phyloP scores from a whole-genome alignment of 1,284 basidiomycete species.

The Irpex sp. region DNA sequence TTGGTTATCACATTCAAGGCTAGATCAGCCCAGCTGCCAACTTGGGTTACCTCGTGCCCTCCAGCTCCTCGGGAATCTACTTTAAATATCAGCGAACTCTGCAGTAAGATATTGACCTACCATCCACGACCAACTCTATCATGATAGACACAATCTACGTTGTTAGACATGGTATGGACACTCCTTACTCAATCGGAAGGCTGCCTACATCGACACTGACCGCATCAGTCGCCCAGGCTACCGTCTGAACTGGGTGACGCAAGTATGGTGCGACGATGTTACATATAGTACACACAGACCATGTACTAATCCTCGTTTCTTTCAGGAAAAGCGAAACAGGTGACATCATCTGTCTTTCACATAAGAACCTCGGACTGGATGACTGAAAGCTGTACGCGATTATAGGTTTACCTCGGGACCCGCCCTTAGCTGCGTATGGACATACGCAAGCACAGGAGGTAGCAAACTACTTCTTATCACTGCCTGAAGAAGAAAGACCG shows the following conservation, averaged over 20 bases:
- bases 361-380: background rate
- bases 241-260: conserved; percentile 68
- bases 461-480: conserved; percentile 56
- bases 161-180: conserved; percentile 65
- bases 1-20: background rate
- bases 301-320: background rate
- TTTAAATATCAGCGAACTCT: too few relatives aligned
- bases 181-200: background rate
- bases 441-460: conserved; percentile 76
- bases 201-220: background rate
- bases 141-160: conserved; percentile 75
- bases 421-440: conserved; percentile 75
- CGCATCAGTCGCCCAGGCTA: conserved; percentile 46
- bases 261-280: conserved; percentile 47
- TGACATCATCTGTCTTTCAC: conserved; percentile 1
- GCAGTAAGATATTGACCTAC: too few relatives aligned
- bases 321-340: conserved; percentile 66
- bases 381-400: background rate
- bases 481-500: conserved; percentile 67
- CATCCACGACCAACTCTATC: background rate
- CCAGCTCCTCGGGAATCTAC: too few relatives aligned
- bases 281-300: background rate
- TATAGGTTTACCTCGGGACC: conserved; percentile 60
- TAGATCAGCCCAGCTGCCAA: background rate
- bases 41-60: background rate